Evolutionary conservation across 176 grass and related monocot species (phyloP), one percentile per base, ranked within the genome.

Genomic region (Tillandsia fasciculata): DNA sequence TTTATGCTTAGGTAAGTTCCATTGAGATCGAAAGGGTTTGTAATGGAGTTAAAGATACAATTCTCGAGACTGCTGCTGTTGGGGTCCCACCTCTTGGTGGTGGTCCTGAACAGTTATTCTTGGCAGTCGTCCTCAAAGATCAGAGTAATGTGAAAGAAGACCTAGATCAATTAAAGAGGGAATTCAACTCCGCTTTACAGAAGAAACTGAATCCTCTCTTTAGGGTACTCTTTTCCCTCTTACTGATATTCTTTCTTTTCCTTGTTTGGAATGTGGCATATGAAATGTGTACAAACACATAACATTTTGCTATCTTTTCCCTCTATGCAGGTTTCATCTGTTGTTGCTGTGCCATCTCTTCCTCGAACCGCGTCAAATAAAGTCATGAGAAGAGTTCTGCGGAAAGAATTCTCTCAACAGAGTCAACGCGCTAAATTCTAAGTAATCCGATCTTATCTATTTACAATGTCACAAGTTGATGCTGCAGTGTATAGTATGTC

Each of bases 171-270:
- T 69, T 99, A 64, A 99, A 85, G 74, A 24, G 70, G 26, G 72
- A 76, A 11, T 99, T 90, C 77, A 99, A 99, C 50, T 23, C 24
- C 26, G 89, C 94, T 63, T 75, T 97, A 69, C 83, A 85, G 73
- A 97, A 92, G 82, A 92, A 87, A 67, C 64, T 99, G 61, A 99
- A 99, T 74, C 89, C 94, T 67, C 70, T 99, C 27, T 99, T 99
- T 82, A 99, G 90, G 86, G 93, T 97, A 49, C 13, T 24, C 51
- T 10, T 51, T 49, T 49, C 63, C 23, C 54, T 72, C 2, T 3
- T 12, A 9, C 69, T 50, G 52, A 81, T 23, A 13, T 61, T 14
- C 0, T 1, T 8, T 23, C 13, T 14, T 54, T 54, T 48, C 3
- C 52, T 42, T 42, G 33, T 7, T 42, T 42, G 33, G 33, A 42